A percentile compares a stretch with the other conserved stretches of the same genome.
Conservation (phyloP, 345 rosid species). For the Geranium brycei region DNA sequence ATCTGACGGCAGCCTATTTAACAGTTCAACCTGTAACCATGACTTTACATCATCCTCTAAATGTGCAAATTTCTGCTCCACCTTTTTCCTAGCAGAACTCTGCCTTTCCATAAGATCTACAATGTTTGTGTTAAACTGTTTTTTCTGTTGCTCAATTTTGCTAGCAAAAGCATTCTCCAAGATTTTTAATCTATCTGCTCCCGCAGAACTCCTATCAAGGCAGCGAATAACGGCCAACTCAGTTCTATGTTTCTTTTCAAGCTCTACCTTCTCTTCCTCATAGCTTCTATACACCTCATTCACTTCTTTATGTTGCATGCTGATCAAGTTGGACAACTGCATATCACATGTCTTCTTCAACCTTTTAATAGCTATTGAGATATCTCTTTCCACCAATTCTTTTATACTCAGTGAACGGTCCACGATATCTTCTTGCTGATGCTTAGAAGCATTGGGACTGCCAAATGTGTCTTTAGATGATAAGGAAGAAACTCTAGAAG, state of each 20-base stretch:
- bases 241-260: constrained; percentile 27
- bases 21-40: constrained; percentile 33
- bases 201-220: constrained; percentile 20
- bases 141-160: constrained; percentile 29
- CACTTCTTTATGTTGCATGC: constrained; percentile 33
- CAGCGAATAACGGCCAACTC: constrained; percentile 42
- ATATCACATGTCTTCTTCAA: constrained; percentile 39
- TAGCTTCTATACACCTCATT: constrained; percentile 24
- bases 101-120: constrained; percentile 30
- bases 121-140: constrained; percentile 19
- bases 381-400: constrained; percentile 19
- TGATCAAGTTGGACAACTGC: constrained; percentile 30
- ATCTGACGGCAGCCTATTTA: constrained; percentile 9
- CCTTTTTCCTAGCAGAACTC: constrained; percentile 26
- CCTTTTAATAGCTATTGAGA: constrained; percentile 29
- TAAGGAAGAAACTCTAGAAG: constrained; percentile 8
- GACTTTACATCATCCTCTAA: constrained; percentile 35
- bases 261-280: constrained; percentile 30
- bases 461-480: background rate
- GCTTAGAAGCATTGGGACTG: background rate
- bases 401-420: background rate
- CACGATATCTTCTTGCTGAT: background rate
- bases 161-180: constrained; percentile 34
- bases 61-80: constrained; percentile 29
- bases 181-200: constrained; percentile 30